Evolutionary conservation across 352 stramenopile species (phyloP), one percentile per base, ranked within the genome.

Genomic region (Phytophthora macrochlamydospora): DNA sequence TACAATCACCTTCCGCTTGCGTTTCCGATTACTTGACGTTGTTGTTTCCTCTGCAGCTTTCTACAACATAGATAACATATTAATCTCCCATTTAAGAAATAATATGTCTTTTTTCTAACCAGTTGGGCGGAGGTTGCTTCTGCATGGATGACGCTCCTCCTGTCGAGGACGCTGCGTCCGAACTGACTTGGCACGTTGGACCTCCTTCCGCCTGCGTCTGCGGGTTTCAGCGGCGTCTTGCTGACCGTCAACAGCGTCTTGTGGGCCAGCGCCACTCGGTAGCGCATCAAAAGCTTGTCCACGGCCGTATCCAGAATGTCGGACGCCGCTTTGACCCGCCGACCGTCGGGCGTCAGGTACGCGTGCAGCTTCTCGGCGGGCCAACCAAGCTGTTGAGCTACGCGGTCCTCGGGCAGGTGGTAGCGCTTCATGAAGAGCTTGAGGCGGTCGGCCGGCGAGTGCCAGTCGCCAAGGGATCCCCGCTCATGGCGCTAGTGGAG

Each of bases 401-500:
- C 67, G 29, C 73, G 75, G 4, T 81, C 75, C 9, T 75, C 55
- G 0, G 72, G 18, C 31, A 93, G 62, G 45, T 42, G 63, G 69
- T 87, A 84, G 55, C 81, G 79, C 57, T 81, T 68, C 66, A 93
- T 83, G 48, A 93, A 85, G 32, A 75, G 71, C 59, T 65, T 75
- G 49, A 93, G 79, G 45, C 81, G 79, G 38, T 89, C 79, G 37
- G 83, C 78, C 32, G 71, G 63, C 32, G 80, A 81, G 55, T 67
- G 69, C 55, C 59, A 70, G 5, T 67, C 70, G 45, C 59, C 59
- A 49, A 29, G 43, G 9, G 56, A 69, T 71, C 67, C 55, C 60
- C 52, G 53, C 78, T 80, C 64, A 73, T 75, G 54, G 53, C 44
- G 64, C 51, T 45, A 51, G 49, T 72, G 52, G 62, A 72, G 58